A percentile compares a stretch with the other conserved stretches of the same genome.
Conservation (phyloP, 805 yeast genomes). For the Kluyveromyces dobzhanskii region DNA sequence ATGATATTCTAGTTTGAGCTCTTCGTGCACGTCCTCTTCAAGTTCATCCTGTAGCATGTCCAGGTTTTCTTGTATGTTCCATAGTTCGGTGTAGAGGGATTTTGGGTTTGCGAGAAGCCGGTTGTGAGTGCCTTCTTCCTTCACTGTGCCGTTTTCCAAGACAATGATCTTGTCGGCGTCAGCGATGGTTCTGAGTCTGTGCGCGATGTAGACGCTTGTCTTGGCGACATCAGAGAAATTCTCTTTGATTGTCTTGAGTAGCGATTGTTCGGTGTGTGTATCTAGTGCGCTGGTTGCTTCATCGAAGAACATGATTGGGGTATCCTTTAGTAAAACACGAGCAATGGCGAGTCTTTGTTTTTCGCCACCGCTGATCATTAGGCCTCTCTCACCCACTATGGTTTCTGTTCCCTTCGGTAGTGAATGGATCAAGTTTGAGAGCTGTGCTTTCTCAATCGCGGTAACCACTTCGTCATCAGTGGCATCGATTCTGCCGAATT, state of each 20-base stretch:
- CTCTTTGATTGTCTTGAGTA: conserved; percentile 62
- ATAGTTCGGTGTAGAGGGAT: conserved; percentile 70
- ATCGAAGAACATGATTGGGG: conserved; percentile 90
- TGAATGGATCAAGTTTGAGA: conserved; percentile 51
- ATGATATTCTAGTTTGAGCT: not conserved
- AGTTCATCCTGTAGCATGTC: conserved; percentile 38
- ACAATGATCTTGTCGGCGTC: conserved; percentile 93
- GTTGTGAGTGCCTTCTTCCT: conserved; percentile 81
- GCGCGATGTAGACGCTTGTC: conserved; percentile 90
- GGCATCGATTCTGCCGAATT: conserved; percentile 75
- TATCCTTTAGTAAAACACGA: conserved; percentile 71
- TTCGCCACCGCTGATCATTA: conserved; percentile 99
- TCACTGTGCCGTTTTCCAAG: conserved; percentile 65
- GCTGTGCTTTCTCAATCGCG: conserved; percentile 63
- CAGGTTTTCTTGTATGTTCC: conserved; percentile 87
- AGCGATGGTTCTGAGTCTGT: conserved; percentile 85
- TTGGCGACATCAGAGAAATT: conserved; percentile 50
- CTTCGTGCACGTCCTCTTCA: conserved; percentile 16
- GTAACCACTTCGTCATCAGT: conserved; percentile 58
- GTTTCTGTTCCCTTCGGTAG: conserved; percentile 82
- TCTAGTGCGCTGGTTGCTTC: conserved; percentile 96
- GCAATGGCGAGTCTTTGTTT: conserved; percentile 94
- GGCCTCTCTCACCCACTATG: conserved; percentile 92
- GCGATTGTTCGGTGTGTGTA: conserved; percentile 88
- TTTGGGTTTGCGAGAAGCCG: conserved; percentile 43